phyloP scores from a whole-genome alignment of 805 yeast genomes.

The Candida sakaeoensis region DNA sequence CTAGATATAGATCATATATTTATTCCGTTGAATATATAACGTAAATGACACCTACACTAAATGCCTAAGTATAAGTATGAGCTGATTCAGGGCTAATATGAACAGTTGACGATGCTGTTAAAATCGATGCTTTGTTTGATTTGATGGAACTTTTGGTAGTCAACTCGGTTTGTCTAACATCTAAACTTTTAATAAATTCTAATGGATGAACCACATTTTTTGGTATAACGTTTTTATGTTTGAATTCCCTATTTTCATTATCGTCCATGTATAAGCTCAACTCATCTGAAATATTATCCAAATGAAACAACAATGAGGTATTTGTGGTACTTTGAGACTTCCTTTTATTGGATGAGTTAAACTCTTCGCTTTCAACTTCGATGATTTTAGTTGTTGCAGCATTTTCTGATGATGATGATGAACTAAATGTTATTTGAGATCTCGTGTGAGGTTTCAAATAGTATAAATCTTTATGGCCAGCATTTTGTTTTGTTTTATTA shows the following conservation, averaged over 20 bases:
- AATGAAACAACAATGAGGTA: constrained; percentile 17
- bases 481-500: constrained; percentile 9
- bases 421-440: constrained; percentile 15
- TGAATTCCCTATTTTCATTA: constrained; percentile 3
- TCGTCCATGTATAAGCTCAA: constrained; percentile 18
- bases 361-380: not conserved
- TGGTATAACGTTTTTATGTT: constrained; percentile 4
- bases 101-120: not conserved
- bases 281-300: constrained; percentile 27
- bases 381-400: not conserved
- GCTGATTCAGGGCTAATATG: not conserved
- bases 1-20: no score
- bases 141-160: not conserved
- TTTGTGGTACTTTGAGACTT: constrained; percentile 24
- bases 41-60: no score
- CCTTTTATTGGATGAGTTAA: constrained; percentile 8
- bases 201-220: not conserved
- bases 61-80: constrained; percentile 2
- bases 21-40: no score
- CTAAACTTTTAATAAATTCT: constrained; percentile 2
- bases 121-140: constrained; percentile 1
- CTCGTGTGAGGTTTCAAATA: constrained; percentile 29
- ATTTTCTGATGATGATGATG: not conserved
- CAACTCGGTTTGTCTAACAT: not conserved
- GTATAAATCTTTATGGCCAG: constrained; percentile 17